These are phyloP conservation scores for Aspergillus ruber DNA, from an alignment of 2,329 filamentous ascomycete genomes.

Conservation along the genomic window DNA sequence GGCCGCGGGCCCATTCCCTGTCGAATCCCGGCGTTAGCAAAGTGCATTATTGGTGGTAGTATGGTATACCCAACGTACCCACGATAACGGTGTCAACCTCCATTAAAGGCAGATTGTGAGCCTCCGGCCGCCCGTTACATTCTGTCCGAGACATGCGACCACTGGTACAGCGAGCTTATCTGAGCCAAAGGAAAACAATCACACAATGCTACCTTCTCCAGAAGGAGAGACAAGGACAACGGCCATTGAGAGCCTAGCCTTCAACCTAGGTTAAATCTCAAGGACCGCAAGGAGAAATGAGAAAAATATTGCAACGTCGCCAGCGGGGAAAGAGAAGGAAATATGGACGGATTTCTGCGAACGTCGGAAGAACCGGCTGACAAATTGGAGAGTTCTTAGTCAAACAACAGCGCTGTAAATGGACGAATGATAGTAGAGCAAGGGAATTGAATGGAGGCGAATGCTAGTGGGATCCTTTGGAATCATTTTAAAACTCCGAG, in stretches of 20 bases:
- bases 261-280: slow-evolving; percentile 1
- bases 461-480: background rate
- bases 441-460: background rate
- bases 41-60: slow-evolving; percentile 7
- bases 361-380: slow-evolving; percentile 22
- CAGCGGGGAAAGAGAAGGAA: slow-evolving; percentile 3
- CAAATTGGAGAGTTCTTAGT: slow-evolving; percentile 16
- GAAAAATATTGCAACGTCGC: background rate
- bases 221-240: slow-evolving; percentile 11
- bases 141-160: slow-evolving; percentile 21
- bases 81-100: slow-evolving; percentile 39
- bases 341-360: slow-evolving; percentile 4
- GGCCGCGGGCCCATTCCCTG: slow-evolving; percentile 57
- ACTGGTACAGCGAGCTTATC: slow-evolving; percentile 1
- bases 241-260: slow-evolving; percentile 17
- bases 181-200: background rate
- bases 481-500: background rate
- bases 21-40: slow-evolving; percentile 4
- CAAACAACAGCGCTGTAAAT: background rate
- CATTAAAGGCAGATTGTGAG: slow-evolving; percentile 24
- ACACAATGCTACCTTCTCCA: slow-evolving; percentile 11
- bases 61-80: slow-evolving; percentile 27
- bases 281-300: background rate
- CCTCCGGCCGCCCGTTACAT: slow-evolving; percentile 24
- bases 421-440: background rate